Conservation (phyloP, 129 eudicot genomes). For the sunflower (Helianthus annuus) region DNA sequence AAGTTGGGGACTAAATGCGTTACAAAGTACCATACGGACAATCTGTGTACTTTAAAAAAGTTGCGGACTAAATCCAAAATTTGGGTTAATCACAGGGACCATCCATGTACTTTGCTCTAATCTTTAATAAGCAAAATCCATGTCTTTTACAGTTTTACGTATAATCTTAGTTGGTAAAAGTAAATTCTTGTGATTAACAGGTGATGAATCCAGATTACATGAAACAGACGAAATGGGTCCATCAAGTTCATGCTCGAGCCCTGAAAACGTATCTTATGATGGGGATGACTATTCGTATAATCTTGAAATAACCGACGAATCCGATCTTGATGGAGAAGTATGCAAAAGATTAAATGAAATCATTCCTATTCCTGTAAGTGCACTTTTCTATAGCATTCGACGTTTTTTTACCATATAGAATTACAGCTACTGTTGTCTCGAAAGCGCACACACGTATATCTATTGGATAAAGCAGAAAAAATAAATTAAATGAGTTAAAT, state of each 20-base stretch:
- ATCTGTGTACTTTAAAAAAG: no score
- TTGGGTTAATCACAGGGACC: no score
- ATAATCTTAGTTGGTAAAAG: slow-evolving; percentile 1
- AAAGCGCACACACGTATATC: no score
- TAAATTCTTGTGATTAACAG: slow-evolving; percentile 36
- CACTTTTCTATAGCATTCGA: no score
- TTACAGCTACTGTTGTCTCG: no score
- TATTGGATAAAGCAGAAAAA: no score
- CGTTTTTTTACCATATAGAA: no score
- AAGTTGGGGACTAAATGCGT: no score
- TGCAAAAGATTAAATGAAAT: slow-evolving; percentile 78
- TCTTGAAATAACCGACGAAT: slow-evolving; percentile 76
- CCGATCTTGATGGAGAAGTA: slow-evolving; percentile 90
- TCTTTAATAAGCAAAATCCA: not conserved
- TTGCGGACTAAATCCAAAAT: no score
- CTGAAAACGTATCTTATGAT: slow-evolving; percentile 64
- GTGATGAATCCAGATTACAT: slow-evolving; percentile 43
- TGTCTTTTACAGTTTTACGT: not conserved
- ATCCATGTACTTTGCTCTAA: no score
- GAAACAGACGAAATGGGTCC: slow-evolving; percentile 56
- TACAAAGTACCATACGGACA: no score
- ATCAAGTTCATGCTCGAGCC: slow-evolving; percentile 83
- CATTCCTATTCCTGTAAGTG: slow-evolving; percentile 83
- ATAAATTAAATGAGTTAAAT: no score
- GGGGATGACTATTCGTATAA: slow-evolving; percentile 60